Evolutionary conservation across 1,284 basidiomycete genomes (phyloP), one percentile per base, ranked within the genome.

Genomic region (Xanthoconium separans): DNA sequence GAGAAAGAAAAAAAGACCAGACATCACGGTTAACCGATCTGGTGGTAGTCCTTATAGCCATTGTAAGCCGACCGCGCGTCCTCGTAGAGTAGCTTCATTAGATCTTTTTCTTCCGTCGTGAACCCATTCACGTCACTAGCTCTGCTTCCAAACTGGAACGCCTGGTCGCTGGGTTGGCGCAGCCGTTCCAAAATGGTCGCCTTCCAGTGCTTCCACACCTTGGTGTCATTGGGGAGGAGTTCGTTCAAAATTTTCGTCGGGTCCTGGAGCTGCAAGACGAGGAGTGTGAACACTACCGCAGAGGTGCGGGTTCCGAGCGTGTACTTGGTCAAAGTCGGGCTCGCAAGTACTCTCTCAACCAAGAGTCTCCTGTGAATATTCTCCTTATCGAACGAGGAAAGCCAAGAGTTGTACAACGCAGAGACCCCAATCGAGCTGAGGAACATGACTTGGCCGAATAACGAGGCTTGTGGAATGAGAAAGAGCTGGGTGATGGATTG

Each of bases 401-500:
- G 36, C 50, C 53, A 50, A 1, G 51, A 24, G 27, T 62, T 70
- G 49, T 68, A 66, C 0, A 53, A 29, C 48, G 60, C 63, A 8
- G 68, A 72, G n/a, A 61, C 52, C 5, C 56, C 60, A 0, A 71
- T 50, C 16, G 66, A 68, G 2, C 34, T 1, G 8, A 69, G 47
- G 50, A 69, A 71, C 60, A 69, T 60, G 20, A 60, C 29, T 42
- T 69, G 67, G 1, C 69, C 67, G 20, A 67, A 64, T 16, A 65
- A 46, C 11, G 63, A 51, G 0, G 58, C 65, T 44, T 70, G 67
- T 0, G 66, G 63, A 18, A 70, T 62, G 24, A 68, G 58, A 31
- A 70, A 48, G 2, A 68, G 56, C 39, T 70, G 69, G 20, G 50
- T 33, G 15, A 68, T 33, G 33, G 59, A 60, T 45, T 69, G 67